These are phyloP conservation scores for Trichoderma virens DNA, from an alignment of 495 filamentous ascomycete genomes.

Conservation along the genomic window DNA sequence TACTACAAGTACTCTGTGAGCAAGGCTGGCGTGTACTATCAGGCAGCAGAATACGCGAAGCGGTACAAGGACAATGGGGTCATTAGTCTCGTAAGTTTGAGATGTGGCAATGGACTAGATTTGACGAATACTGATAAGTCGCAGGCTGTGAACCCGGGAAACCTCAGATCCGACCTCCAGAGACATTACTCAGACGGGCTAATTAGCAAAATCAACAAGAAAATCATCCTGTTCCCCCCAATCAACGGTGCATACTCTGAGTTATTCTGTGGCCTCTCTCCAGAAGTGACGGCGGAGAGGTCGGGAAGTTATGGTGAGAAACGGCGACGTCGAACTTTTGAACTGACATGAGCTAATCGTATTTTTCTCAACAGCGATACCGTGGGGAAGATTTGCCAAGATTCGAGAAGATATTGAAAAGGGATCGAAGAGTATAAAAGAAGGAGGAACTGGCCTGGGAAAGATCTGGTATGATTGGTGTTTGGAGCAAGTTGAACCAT, in stretches of 20 bases:
- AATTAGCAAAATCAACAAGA: background rate
- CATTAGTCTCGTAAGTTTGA: conserved; percentile 17
- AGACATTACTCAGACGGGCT: conserved; percentile 9
- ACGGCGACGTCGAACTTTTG: background rate
- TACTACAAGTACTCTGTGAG: conserved; percentile 23
- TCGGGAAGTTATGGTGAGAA: conserved; percentile 19
- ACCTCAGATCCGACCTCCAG: conserved; percentile 31
- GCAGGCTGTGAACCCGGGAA: conserved; percentile 24
- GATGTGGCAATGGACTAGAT: background rate
- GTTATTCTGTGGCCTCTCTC: conserved; percentile 36
- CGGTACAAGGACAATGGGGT: conserved; percentile 18
- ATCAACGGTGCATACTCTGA: conserved; percentile 39
- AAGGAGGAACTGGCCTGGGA: conserved; percentile 34
- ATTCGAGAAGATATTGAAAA: conserved; percentile 27
- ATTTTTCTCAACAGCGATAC: conserved; percentile 19
- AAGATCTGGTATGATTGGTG: conserved; percentile 36
- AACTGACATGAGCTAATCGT: background rate
- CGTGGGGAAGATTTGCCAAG: conserved; percentile 29
- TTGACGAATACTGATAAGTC: background rate
- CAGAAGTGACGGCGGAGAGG: conserved; percentile 28
- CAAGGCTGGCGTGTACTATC: conserved; percentile 31
- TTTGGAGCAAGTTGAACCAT: conserved; percentile 29
- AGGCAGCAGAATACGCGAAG: conserved; percentile 22
- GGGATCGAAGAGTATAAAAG: conserved; percentile 22
- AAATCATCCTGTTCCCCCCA: conserved; percentile 18